These are phyloP conservation scores for Lipomyces starkeyi DNA, from an alignment of 805 yeast genomes.

Conservation along the genomic window DNA sequence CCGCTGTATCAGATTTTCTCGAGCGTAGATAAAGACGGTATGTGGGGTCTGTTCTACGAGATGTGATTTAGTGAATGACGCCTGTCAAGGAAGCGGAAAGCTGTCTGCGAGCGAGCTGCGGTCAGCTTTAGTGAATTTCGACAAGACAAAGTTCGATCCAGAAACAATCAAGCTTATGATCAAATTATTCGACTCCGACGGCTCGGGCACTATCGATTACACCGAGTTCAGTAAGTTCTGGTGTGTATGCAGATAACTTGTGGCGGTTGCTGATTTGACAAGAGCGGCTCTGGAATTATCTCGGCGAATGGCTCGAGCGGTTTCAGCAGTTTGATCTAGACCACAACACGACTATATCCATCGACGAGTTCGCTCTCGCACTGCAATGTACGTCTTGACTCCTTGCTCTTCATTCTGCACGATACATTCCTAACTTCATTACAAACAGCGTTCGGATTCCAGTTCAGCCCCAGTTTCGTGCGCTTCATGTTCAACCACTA, in stretches of 20 bases:
- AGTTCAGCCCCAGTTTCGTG: conserved; percentile 61
- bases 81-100: conserved; percentile 26
- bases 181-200: conserved; percentile 59
- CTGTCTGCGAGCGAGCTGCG: conserved; percentile 64
- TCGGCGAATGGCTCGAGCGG: conserved; percentile 67
- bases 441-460: conserved; percentile 63
- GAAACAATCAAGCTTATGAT: conserved; percentile 68
- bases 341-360: conserved; percentile 63
- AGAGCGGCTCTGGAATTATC: conserved; percentile 66
- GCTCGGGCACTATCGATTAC: conserved; percentile 54
- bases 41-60: neutral
- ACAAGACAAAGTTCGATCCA: conserved; percentile 64
- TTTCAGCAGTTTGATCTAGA: conserved; percentile 68
- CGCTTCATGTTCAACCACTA: conserved; percentile 62
- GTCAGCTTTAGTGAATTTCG: conserved; percentile 64
- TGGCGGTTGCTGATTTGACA: neutral
- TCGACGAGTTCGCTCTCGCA: conserved; percentile 67
- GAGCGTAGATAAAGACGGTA: conserved; percentile 38
- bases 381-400: conserved; percentile 47
- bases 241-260: too few relatives aligned
- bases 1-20: conserved; percentile 36
- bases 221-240: conserved; percentile 57
- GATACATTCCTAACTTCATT: conserved; percentile 8
- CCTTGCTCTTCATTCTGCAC: neutral
- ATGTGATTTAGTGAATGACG: neutral